Evolutionary conservation across 495 filamentous ascomycete genomes (phyloP), one percentile per base, ranked within the genome.

Genomic region (Hypoxylon lienhwacheense): DNA sequence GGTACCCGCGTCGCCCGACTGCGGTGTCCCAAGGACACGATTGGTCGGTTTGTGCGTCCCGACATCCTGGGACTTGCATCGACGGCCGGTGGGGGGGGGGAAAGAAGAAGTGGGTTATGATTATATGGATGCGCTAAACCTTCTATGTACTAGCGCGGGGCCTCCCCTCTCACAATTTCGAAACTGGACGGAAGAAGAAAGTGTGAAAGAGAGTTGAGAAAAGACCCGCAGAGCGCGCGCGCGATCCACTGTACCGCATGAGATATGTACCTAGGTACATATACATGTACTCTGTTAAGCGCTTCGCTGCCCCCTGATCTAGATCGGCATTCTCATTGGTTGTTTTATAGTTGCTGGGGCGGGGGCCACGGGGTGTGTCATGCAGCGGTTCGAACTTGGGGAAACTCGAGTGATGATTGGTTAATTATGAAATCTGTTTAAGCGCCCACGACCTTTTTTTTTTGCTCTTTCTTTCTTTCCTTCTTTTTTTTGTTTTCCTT

Each of bases 11-110:
- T 55, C 57, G 57, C 57, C 57, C 58, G 52, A 55, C 47, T 55
- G 25, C 20, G 15, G 39, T 26, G 52, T 29, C 21, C 33, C 11
- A 20, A 11, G 4, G 2, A 17, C 14, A 17, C 46, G 42, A 61
- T 61, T 61, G 58, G 58, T 32, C 22, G 20, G 36, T 16, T 52
- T 33, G 52, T 56, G 51, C 52, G 58, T 61, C 58, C 58, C 58
- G 58, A 43, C 47, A 61, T 56, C 58, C 58, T 61, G 58, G 58
- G 43, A 61, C 58, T 61, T 61, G 58, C 58, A 61, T 52, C 49
- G 47, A 36, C 47, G 55, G 29, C 15, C 21, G 19, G 21, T 20
- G 21, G 4, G 19, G 16, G 7, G 12, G 6, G 7, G 4, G 7
- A 25, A 22, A 14, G 15, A 22, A 19, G 7, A 17, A 22, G 1